Conservation (phyloP, 306 rosid species). For the peach (Prunus persica) region Prunus_persica_NCBIv2 NC_034015.1:12673001-12673500, state of each 20-base stretch:
- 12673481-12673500: slow-evolving; percentile 38
- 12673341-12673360: slow-evolving; percentile 35
- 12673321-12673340: slow-evolving; percentile 29
- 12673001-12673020: slow-evolving; percentile 26
- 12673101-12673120: slow-evolving; percentile 34
- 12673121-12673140: slow-evolving; percentile 4
- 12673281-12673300: slow-evolving; percentile 42
- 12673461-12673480: slow-evolving; percentile 72
- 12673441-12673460: slow-evolving; percentile 69
- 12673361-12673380: slow-evolving; percentile 37
- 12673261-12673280: slow-evolving; percentile 44
- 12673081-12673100: slow-evolving; percentile 47
- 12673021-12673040: slow-evolving; percentile 28
- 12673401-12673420: slow-evolving; percentile 52
- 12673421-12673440: slow-evolving; percentile 56
- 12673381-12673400: slow-evolving; percentile 54
- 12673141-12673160: slow-evolving; percentile 32
- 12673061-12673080: slow-evolving; percentile 15
- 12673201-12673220: slow-evolving; percentile 16
- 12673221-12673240: slow-evolving; percentile 35
- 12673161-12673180: slow-evolving; percentile 46
- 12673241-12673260: slow-evolving; percentile 44
- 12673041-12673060: slow-evolving; percentile 34
- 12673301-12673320: slow-evolving; percentile 33
- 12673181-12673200: slow-evolving; percentile 44